Evolutionary conservation across 1,284 basidiomycete genomes (phyloP).

Genomic region (Boletellus deceptivus): DNA sequence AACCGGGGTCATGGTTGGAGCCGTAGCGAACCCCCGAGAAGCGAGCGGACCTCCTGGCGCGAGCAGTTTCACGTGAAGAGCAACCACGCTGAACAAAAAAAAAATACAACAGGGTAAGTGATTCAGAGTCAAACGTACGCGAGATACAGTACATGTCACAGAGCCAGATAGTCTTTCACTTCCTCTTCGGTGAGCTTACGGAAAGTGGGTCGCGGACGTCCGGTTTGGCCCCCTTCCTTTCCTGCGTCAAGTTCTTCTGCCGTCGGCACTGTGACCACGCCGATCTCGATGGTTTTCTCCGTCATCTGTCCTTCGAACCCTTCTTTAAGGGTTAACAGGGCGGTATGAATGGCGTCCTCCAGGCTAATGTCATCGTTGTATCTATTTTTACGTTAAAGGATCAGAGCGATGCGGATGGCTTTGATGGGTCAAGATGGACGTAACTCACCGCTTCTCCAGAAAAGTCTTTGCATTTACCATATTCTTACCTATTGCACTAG

Average conservation of each 20-base stretch:
- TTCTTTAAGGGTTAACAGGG: slow-evolving; percentile 97
- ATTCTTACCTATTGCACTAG: slow-evolving; percentile 99
- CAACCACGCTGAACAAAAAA: slow-evolving; percentile 16
- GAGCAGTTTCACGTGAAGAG: slow-evolving; percentile 10
- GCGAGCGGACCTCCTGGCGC: slow-evolving; percentile 4
- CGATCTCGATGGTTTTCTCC: slow-evolving; percentile 99
- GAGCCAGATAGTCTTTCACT: slow-evolving; percentile 88
- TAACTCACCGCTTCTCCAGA: slow-evolving; percentile 88
- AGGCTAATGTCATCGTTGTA: slow-evolving; percentile 99
- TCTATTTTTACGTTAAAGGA: slow-evolving; percentile 51
- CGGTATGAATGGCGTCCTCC: slow-evolving; percentile 99
- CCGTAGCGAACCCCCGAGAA: slow-evolving; percentile 5
- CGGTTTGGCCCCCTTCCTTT: slow-evolving; percentile 71
- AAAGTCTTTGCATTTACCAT: slow-evolving; percentile 99
- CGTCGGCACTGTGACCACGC: slow-evolving; percentile 88
- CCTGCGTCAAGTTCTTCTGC: slow-evolving; percentile 71
- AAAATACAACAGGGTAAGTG: slow-evolving; percentile 3
- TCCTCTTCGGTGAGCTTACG: slow-evolving; percentile 93
- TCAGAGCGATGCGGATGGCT: slow-evolving; percentile 17
- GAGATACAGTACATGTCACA: slow-evolving; percentile 49
- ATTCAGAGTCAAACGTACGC: slow-evolving; percentile 32
- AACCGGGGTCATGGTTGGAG: slow-evolving; percentile 4
- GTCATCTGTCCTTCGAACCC: slow-evolving; percentile 99
- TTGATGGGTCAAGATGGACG: slow-evolving; percentile 25
- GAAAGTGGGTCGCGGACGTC: slow-evolving; percentile 82